These are phyloP conservation scores for Chenopodium formosanum DNA, from an alignment of 148 eudicot genomes.

Conservation along the genomic window DNA sequence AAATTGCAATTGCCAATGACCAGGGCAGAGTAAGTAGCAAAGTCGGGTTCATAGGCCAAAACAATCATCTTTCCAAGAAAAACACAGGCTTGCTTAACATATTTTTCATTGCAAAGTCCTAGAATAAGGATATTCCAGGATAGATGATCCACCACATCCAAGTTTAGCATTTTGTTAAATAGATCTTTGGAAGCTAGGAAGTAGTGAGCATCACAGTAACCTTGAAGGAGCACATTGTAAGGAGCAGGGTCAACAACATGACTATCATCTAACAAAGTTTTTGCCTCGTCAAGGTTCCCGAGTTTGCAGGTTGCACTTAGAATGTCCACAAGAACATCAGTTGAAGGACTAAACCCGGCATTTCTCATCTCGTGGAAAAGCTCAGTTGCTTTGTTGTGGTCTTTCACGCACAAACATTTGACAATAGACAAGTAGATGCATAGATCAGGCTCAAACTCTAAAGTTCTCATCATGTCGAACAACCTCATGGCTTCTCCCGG, in stretches of 20 bases:
- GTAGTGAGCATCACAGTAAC: constrained; percentile 38
- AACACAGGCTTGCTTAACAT: constrained; percentile 36
- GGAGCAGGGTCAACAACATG: constrained; percentile 37
- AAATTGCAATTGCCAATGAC: constrained; percentile 53
- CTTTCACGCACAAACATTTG: constrained; percentile 40
- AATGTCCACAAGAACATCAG: constrained; percentile 40
- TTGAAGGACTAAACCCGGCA: constrained; percentile 34
- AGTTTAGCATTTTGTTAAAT: constrained; percentile 43
- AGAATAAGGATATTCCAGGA: constrained; percentile 64
- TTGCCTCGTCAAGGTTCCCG: constrained; percentile 41
- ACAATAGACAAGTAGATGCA: constrained; percentile 41
- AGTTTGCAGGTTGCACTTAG: constrained; percentile 40
- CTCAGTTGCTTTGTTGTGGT: constrained; percentile 41
- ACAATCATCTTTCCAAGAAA: constrained; percentile 59
- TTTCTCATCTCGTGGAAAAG: constrained; percentile 49
- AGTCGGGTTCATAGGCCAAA: constrained; percentile 45
- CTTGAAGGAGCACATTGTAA: constrained; percentile 53
- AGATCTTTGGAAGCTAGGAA: constrained; percentile 34
- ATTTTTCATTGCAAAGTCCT: constrained; percentile 39
- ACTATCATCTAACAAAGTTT: constrained; percentile 41
- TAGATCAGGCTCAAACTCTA: constrained; percentile 40
- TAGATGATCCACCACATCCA: constrained; percentile 33
- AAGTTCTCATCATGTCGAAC: constrained; percentile 48
- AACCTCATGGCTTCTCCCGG: constrained; percentile 42
- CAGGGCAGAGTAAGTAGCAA: constrained; percentile 61